Percentiles rank a stretch among this genome's conserved stretches.
Evolutionary conservation across 148 eudicot species (phyloP).

Genomic region (Rhododendron ferrugineum): DNA sequence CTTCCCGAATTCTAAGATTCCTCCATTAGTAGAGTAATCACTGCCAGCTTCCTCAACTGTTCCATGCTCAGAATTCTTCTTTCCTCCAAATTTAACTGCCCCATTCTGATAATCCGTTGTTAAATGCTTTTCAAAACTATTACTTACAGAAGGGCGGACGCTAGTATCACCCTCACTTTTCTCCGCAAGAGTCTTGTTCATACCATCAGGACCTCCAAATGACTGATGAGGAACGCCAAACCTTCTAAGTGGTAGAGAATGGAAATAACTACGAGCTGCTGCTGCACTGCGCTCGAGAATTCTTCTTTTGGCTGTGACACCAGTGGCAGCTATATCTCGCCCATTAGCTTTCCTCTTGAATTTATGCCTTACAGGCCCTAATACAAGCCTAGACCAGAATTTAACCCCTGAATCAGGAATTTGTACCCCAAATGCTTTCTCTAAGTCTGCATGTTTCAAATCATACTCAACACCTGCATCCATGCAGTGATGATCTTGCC

Average conservation of each 20-base stretch:
- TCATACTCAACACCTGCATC: slow-evolving; percentile 91
- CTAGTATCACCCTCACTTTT: slow-evolving; percentile 18
- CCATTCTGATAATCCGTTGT: slow-evolving; percentile 18
- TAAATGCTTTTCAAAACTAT: slow-evolving; percentile 13
- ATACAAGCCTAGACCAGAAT: slow-evolving; percentile 47
- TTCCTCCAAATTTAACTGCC: slow-evolving; percentile 16
- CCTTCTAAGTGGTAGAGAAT: slow-evolving; percentile 27
- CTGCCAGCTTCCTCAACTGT: slow-evolving; percentile 30
- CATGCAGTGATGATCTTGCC: slow-evolving; percentile 86
- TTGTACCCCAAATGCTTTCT: slow-evolving; percentile 84
- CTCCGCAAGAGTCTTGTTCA: slow-evolving; percentile 8
- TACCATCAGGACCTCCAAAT: slow-evolving; percentile 17
- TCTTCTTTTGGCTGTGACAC: slow-evolving; percentile 58
- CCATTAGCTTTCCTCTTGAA: slow-evolving; percentile 72
- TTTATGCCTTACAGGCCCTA: slow-evolving; percentile 50
- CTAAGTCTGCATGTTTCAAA: slow-evolving; percentile 91
- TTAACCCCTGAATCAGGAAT: slow-evolving; percentile 46
- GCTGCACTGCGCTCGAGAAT: slow-evolving; percentile 74
- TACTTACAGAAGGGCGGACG: slow-evolving; percentile 13
- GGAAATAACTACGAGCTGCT: slow-evolving; percentile 63
- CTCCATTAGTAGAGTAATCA: slow-evolving; percentile 19
- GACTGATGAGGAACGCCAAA: slow-evolving; percentile 24
- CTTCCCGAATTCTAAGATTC: slow-evolving; percentile 21
- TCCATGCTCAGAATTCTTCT: slow-evolving; percentile 15
- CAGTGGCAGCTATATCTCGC: slow-evolving; percentile 37